Conservation (phyloP, 1,284 basidiomycete genomes). For the Marasmius sp. region DNA sequence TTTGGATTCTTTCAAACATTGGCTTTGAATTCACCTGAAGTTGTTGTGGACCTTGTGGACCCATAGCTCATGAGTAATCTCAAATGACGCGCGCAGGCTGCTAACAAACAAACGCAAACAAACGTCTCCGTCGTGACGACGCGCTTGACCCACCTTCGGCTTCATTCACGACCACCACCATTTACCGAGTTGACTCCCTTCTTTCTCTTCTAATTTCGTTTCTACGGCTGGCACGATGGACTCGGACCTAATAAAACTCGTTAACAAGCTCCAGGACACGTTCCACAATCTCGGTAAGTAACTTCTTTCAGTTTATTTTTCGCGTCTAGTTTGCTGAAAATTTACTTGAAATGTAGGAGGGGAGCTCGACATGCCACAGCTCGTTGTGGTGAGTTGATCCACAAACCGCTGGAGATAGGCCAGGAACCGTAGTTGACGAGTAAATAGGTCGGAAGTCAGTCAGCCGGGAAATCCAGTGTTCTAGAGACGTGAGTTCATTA, state of each 20-base stretch:
- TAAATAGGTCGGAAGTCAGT: slow-evolving; percentile 79
- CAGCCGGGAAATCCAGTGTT: slow-evolving; percentile 84
- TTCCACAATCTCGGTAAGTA: slow-evolving; percentile 77
- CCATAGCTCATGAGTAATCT: too few species aligned
- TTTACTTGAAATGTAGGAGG: slow-evolving; percentile 51
- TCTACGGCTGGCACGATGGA: slow-evolving; percentile 62
- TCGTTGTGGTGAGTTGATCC: slow-evolving; percentile 64
- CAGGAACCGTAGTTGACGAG: slow-evolving; percentile 3
- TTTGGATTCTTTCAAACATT: too few species aligned
- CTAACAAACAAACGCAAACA: slow-evolving; percentile 25
- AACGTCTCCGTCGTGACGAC: slow-evolving; percentile 31
- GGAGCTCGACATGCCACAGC: slow-evolving; percentile 84
- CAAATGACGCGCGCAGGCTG: background rate
- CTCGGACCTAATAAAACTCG: slow-evolving; percentile 91
- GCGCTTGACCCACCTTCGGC: slow-evolving; percentile 19
- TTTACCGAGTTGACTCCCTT: slow-evolving; percentile 13
- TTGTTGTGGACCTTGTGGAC: too few species aligned
- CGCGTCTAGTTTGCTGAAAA: slow-evolving; percentile 10
- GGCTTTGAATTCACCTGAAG: too few species aligned
- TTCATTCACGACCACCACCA: slow-evolving; percentile 2
- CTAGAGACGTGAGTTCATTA: slow-evolving; percentile 70
- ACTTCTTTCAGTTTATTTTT: slow-evolving; percentile 3
- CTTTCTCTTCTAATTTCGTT: slow-evolving; percentile 9
- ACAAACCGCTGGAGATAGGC: background rate
- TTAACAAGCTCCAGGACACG: slow-evolving; percentile 94